Percentiles rank a stretch among this genome's conserved stretches.
These are phyloP conservation scores for Paecilomyces formosus DNA, from an alignment of 2,329 filamentous ascomycete species.

Conservation along the genomic window DNA sequence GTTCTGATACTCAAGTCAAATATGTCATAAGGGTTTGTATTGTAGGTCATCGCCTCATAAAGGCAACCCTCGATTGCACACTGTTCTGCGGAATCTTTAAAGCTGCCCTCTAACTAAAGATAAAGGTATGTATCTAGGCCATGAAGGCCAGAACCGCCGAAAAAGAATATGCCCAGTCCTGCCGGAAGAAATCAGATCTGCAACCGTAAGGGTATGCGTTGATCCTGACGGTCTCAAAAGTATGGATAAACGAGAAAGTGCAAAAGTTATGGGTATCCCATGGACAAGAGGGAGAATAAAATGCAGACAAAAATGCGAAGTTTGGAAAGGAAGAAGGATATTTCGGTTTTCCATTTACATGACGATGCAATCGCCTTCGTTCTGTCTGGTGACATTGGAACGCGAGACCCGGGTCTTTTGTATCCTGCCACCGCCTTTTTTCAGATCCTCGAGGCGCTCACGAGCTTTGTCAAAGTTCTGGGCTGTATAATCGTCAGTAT, in stretches of 20 bases:
- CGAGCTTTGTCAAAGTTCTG: slow-evolving; percentile 93
- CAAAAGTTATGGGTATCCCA: background rate
- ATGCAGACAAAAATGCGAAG: background rate
- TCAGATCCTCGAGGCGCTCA: slow-evolving; percentile 86
- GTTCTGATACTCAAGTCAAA: background rate
- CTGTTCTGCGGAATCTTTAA: background rate
- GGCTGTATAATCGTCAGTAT: slow-evolving; percentile 45
- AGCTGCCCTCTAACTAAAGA: background rate
- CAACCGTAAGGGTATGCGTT: background rate
- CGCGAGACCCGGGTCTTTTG: slow-evolving; percentile 73
- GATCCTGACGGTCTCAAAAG: background rate
- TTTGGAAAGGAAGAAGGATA: slow-evolving; percentile 2
- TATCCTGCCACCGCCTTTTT: slow-evolving; percentile 64
- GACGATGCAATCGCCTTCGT: slow-evolving; percentile 78
- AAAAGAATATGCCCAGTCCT: background rate
- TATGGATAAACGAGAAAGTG: background rate
- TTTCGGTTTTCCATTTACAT: slow-evolving; percentile 57
- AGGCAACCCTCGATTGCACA: background rate
- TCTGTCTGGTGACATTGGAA: slow-evolving; percentile 72
- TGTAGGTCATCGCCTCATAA: background rate
- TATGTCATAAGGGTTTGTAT: background rate
- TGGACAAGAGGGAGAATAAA: background rate
- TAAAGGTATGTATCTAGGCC: background rate
- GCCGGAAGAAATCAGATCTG: background rate
- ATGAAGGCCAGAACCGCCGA: background rate